Percentiles rank a stretch among this genome's conserved stretches.
Conservation (phyloP, 2,329 filamentous ascomycete genomes). For the Aspergillus sp. region DNA sequence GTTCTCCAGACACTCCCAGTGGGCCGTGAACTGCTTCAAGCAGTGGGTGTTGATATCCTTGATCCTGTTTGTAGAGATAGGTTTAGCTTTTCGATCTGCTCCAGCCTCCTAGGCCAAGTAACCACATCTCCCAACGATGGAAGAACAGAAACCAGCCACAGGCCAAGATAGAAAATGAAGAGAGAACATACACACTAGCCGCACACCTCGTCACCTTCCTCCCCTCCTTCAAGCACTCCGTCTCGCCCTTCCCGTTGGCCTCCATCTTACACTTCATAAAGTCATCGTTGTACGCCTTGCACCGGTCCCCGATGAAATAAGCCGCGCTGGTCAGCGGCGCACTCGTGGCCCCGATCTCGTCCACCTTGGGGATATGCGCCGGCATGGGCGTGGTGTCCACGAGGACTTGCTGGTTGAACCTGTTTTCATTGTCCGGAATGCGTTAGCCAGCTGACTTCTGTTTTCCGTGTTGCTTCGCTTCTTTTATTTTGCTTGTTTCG, state of each 20-base stretch:
- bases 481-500: no score
- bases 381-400: conserved; percentile 96
- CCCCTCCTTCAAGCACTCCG: conserved; percentile 94
- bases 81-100: no score
- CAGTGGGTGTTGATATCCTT: conserved; percentile 96
- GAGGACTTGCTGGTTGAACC: conserved; percentile 92
- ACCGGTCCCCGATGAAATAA: conserved; percentile 96
- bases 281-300: conserved; percentile 95
- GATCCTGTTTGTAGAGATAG: conserved; percentile 56
- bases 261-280: conserved; percentile 99
- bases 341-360: conserved; percentile 89
- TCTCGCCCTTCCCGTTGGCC: conserved; percentile 83
- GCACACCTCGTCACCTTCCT: conserved; percentile 96
- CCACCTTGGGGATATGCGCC: conserved; percentile 84
- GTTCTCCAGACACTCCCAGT: conserved; percentile 95
- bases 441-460: conserved; percentile 5
- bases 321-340: conserved; percentile 87
- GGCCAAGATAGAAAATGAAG: conserved; percentile 39
- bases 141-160: background rate
- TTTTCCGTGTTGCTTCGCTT: conserved; percentile 12
- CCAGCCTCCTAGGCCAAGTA: background rate
- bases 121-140: background rate
- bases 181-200: conserved; percentile 80
- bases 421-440: conserved; percentile 40
- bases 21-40: conserved; percentile 82